phyloP scores from a whole-genome alignment of 2,329 filamentous ascomycete species.

The Ceratocystis smalleyi region DNA sequence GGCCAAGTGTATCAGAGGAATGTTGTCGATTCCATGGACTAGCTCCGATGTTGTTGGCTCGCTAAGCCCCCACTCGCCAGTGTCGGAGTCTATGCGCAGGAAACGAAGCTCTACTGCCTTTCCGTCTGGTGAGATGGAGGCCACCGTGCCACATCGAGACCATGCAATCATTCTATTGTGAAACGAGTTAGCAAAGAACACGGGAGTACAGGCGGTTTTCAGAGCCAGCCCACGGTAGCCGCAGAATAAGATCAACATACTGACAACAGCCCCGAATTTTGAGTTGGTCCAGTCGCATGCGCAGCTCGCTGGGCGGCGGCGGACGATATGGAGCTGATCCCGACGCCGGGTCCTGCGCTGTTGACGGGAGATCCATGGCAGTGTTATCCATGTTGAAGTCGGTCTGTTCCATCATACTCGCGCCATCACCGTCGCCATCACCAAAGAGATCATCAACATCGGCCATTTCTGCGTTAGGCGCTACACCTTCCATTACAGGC shows the following conservation, averaged over 20 bases:
- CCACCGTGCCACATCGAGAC: constrained; percentile 78
- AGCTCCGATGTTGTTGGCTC: constrained; percentile 50
- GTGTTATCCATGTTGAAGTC: constrained; percentile 30
- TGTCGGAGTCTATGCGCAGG: constrained; percentile 50
- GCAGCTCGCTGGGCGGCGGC: constrained; percentile 47
- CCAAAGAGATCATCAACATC: constrained; percentile 64
- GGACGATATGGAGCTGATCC: constrained; percentile 28
- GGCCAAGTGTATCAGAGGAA: constrained; percentile 60
- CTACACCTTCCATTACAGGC: constrained; percentile 18
- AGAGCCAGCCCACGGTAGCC: neutral
- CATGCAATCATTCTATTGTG: constrained; percentile 57
- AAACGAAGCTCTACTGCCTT: constrained; percentile 56
- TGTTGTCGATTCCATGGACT: constrained; percentile 45
- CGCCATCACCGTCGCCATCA: constrained; percentile 27
- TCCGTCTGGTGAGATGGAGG: constrained; percentile 60
- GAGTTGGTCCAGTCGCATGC: constrained; percentile 61
- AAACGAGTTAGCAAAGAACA: constrained; percentile 17
- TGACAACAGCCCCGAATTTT: constrained; percentile 63
- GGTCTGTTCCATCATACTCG: constrained; percentile 9
- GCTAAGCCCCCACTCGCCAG: constrained; percentile 62
- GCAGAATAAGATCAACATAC: constrained; percentile 34
- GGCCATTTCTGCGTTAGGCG: constrained; percentile 36
- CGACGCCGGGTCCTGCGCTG: constrained; percentile 19
- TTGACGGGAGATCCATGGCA: constrained; percentile 32
- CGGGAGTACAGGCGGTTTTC: neutral